These are phyloP conservation scores for Aspergillus coremiiformis DNA, from an alignment of 495 filamentous ascomycete genomes.

Conservation along the genomic window DNA sequence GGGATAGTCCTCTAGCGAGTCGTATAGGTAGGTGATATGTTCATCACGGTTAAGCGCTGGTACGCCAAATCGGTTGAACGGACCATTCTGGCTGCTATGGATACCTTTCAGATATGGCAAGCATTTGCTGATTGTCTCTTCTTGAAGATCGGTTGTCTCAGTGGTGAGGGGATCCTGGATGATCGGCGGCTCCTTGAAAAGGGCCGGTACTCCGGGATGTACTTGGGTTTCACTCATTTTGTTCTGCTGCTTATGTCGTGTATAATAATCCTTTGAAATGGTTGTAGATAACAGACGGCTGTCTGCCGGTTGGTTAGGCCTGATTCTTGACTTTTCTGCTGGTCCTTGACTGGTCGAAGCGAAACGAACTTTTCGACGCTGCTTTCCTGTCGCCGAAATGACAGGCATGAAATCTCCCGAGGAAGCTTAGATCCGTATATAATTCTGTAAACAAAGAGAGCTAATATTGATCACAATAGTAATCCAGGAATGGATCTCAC, in stretches of 20 bases:
- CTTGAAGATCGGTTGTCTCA: conserved; percentile 57
- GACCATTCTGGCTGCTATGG: conserved; percentile 31
- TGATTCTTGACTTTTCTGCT: conserved; percentile 9
- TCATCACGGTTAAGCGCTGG: conserved; percentile 59
- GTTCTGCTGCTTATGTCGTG: conserved; percentile 6
- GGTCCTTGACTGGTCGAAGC: conserved; percentile 13
- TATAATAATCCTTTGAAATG: conserved; percentile 13
- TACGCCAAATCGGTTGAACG: conserved; percentile 62
- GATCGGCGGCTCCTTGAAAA: conserved; percentile 56
- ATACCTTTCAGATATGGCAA: conserved; percentile 55
- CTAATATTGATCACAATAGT: background rate
- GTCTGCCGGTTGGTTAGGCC: background rate
- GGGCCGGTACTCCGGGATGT: conserved; percentile 46
- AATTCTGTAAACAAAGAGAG: background rate
- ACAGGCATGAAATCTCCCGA: conserved; percentile 26
- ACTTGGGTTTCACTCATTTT: conserved; percentile 16
- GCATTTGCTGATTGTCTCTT: conserved; percentile 58
- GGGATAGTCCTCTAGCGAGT: conserved; percentile 58
- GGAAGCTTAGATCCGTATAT: background rate
- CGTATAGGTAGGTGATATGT: conserved; percentile 71
- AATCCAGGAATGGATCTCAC: background rate
- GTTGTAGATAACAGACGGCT: conserved; percentile 1
- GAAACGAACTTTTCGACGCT: conserved; percentile 39
- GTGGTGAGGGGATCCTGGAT: conserved; percentile 66
- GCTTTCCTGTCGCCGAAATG: conserved; percentile 26